Evolutionary conservation across 1,284 basidiomycete genomes (phyloP).

Genomic region (Sphagnurus paluster): DNA sequence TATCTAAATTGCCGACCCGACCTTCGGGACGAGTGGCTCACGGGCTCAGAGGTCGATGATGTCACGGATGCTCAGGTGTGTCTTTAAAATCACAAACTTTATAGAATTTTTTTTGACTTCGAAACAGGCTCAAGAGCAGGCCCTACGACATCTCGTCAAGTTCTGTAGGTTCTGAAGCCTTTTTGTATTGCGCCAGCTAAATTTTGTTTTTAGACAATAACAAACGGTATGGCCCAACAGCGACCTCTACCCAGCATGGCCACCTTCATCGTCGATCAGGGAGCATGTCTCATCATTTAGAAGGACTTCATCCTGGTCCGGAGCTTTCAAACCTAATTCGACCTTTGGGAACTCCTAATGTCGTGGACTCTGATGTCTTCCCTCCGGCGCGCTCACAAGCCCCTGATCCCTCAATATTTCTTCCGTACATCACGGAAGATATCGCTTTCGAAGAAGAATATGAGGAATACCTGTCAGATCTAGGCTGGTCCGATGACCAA

Average conservation of each 20-base stretch:
- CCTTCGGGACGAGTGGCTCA: conserved; percentile 96
- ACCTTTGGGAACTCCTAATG: conserved; percentile 74
- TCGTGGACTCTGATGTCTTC: conserved; percentile 78
- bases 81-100: conserved; percentile 6
- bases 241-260: conserved; percentile 47
- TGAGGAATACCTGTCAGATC: conserved; percentile 82
- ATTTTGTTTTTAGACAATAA: conserved; percentile 62
- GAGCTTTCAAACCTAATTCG: conserved; percentile 73
- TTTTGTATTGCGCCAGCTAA: conserved; percentile 7
- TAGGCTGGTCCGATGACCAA: conserved; percentile 69
- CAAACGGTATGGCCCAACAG: conserved; percentile 74
- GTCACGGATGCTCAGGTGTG: conserved; percentile 79
- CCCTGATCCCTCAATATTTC: conserved; percentile 79
- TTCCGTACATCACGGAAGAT: conserved; percentile 83
- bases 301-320: conserved; percentile 74
- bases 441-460: conserved; percentile 88
- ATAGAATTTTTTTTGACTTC: conserved; percentile 1
- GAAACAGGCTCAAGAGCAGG: conserved; percentile 88
- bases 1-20: conserved; percentile 97
- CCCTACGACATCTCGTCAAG: conserved; percentile 91
- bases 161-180: conserved; percentile 69
- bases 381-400: conserved; percentile 81
- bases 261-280: conserved; percentile 70
- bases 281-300: conserved; percentile 77
- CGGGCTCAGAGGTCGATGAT: conserved; percentile 90